Base-by-base conservation (phyloP, 441 rosid species). In the Erysimum pusillum region DNA sequence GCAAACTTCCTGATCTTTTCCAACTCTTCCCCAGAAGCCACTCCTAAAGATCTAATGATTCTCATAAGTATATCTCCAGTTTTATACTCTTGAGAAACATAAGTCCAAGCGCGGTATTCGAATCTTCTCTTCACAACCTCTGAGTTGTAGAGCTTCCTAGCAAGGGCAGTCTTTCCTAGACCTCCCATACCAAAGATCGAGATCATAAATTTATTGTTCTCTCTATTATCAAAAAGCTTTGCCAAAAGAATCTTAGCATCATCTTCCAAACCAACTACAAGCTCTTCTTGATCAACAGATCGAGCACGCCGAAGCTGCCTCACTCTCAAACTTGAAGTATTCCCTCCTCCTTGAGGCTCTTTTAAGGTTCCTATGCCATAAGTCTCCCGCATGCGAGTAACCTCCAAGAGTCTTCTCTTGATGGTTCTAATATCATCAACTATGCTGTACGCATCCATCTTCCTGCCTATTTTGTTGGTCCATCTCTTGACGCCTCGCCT, bases 111-210 rank as follows among this genome's bases (percentile, higher is more conserved):
- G 0, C 64, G 45, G 32, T 5, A 75, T 0, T 51, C 5, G 1
- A 68, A 76, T 13, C 1, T 59, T n/a, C 1, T 25, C 63, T 76
- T 76, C 73, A 76, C 74, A 5, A 8, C 46, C 0, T 0, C 0
- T 0, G 45, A 61, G 74, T 60, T 75, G 20, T 60, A 76, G 0
- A 76, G 69, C 69, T 68, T 76, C 57, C 73, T 57, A 36, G 67
- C 78, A 34, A 75, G 18, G 0, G 78, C 67, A 6, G 78, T 75
- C 45, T 75, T 67, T 34, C 78, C 73, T 0, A 67, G 61, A n/a
- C 67, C 73, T 65, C 78, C 67, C 78, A 75, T 75, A 4, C 78
- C 78, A 1, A 66, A 65, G 17, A 75, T 75, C 0, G 73, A 75
- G 67, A 75, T 48, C 0, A 58, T 48, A 67, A 5, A 58, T 13